Conservation (phyloP, 805 yeast species). For the Barnettozyma salicaria region DNA sequence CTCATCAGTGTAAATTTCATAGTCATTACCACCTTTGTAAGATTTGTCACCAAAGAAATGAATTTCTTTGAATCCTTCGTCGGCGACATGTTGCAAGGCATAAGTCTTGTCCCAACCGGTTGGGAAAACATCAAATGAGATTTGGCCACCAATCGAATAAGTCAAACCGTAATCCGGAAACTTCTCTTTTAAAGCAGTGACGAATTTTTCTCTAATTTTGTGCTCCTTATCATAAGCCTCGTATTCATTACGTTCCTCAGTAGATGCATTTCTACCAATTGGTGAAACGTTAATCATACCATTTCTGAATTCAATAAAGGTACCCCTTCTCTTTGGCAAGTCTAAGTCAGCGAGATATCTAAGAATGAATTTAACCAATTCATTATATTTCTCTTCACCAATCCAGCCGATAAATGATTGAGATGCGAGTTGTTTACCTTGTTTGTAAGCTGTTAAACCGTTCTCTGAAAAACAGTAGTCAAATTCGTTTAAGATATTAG, state of each 20-base stretch:
- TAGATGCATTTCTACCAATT: conserved; percentile 96
- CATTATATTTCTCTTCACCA: conserved; percentile 91
- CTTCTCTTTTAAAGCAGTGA: conserved; percentile 72
- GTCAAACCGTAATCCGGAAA: conserved; percentile 84
- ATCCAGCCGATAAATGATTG: conserved; percentile 94
- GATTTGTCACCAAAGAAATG: conserved; percentile 99
- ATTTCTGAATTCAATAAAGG: conserved; percentile 97
- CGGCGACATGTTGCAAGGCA: conserved; percentile 86
- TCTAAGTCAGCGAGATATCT: conserved; percentile 81
- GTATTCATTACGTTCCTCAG: conserved; percentile 87
- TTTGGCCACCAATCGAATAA: conserved; percentile 98
- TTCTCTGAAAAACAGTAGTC: conserved; percentile 97
- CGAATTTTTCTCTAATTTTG: conserved; percentile 80
- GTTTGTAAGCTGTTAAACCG: conserved; percentile 95
- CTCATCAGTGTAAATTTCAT: conserved; percentile 85
- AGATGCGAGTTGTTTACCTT: conserved; percentile 81
- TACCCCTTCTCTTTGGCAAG: conserved; percentile 96
- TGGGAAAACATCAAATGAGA: conserved; percentile 99
- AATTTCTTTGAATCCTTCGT: conserved; percentile 78
- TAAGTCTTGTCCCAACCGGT: conserved; percentile 99
- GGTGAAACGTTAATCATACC: conserved; percentile 99
- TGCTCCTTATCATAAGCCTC: conserved; percentile 78
- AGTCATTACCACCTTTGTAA: conserved; percentile 96
- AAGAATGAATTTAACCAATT: conserved; percentile 78
- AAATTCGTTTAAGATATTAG: conserved; percentile 67